phyloP scores from a whole-genome alignment of 1,139 yeast species.

The Saccharomyces pastorianus region DNA sequence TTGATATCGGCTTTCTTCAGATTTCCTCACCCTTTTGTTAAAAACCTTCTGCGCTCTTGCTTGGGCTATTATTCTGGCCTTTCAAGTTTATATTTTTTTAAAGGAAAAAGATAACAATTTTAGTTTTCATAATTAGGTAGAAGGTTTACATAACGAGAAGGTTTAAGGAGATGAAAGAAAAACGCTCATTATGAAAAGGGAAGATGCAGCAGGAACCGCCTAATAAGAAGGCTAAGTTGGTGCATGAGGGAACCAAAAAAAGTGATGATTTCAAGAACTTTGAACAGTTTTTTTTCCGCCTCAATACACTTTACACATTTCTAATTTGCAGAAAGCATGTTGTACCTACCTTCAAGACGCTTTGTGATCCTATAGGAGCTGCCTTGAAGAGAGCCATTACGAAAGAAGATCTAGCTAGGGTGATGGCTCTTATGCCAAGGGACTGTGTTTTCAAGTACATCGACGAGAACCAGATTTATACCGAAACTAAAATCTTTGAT shows the following conservation, averaged over 20 bases:
- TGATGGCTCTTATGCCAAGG: constrained; percentile 56
- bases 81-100: neutral
- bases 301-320: constrained; percentile 51
- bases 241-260: neutral
- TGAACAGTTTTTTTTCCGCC: constrained; percentile 38
- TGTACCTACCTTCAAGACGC: constrained; percentile 44
- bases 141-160: neutral
- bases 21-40: neutral
- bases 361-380: constrained; percentile 42
- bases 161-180: neutral
- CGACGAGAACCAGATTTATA: constrained; percentile 55
- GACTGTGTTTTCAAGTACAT: constrained; percentile 67
- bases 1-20: neutral
- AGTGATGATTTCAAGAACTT: constrained; percentile 31
- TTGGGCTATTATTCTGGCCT: neutral
- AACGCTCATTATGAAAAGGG: neutral
- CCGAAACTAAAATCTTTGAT: constrained; percentile 42
- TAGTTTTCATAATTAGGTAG: neutral
- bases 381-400: constrained; percentile 36
- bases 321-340: constrained; percentile 48
- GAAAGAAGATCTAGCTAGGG: constrained; percentile 51
- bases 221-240: neutral
- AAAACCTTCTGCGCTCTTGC: neutral
- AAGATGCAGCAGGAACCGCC: neutral
- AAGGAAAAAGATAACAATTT: neutral